These are phyloP conservation scores for Globisporangium megalacanthum DNA, from an alignment of 352 stramenopile genomes.

Conservation along the genomic window DNA sequence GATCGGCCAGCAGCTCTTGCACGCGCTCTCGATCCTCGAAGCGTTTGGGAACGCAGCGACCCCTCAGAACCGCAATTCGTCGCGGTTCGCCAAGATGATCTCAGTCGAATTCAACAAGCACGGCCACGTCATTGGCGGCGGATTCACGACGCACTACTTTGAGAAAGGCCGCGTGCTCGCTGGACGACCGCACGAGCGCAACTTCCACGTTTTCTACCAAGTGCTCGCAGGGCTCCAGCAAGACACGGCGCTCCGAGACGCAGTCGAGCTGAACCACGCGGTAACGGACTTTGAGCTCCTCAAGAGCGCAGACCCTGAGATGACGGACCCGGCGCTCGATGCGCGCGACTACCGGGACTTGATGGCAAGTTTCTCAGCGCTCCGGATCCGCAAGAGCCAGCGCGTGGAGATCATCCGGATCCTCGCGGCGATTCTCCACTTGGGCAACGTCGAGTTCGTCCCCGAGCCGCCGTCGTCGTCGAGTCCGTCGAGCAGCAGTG, in stretches of 20 bases:
- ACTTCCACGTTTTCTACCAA: slow-evolving; percentile 96
- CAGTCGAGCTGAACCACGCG: slow-evolving; percentile 55
- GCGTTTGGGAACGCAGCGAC: slow-evolving; percentile 66
- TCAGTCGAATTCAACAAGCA: slow-evolving; percentile 79
- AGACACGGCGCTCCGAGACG: slow-evolving; percentile 59
- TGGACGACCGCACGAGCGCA: slow-evolving; percentile 72
- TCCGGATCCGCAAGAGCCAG: slow-evolving; percentile 77
- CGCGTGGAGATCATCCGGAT: slow-evolving; percentile 77
- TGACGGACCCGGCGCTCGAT: slow-evolving; percentile 47
- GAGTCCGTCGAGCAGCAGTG: slow-evolving; percentile 4
- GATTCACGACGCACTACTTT: slow-evolving; percentile 79
- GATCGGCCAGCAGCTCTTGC: slow-evolving; percentile 77
- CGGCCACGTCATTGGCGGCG: slow-evolving; percentile 69
- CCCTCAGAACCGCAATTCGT: slow-evolving; percentile 63
- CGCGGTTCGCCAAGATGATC: slow-evolving; percentile 79
- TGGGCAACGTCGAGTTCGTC: slow-evolving; percentile 72
- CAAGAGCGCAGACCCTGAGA: slow-evolving; percentile 34
- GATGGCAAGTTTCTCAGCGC: slow-evolving; percentile 74
- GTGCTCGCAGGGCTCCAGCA: slow-evolving; percentile 69
- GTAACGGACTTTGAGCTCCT: slow-evolving; percentile 57
- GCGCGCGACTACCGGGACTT: slow-evolving; percentile 71
- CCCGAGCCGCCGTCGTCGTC: no score
- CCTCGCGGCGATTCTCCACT: slow-evolving; percentile 69
- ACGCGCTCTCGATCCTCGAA: slow-evolving; percentile 77
- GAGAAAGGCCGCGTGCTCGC: slow-evolving; percentile 83